phyloP scores from a whole-genome alignment of 805 yeast species.

The Scheffersomyces stipitis region DNA sequence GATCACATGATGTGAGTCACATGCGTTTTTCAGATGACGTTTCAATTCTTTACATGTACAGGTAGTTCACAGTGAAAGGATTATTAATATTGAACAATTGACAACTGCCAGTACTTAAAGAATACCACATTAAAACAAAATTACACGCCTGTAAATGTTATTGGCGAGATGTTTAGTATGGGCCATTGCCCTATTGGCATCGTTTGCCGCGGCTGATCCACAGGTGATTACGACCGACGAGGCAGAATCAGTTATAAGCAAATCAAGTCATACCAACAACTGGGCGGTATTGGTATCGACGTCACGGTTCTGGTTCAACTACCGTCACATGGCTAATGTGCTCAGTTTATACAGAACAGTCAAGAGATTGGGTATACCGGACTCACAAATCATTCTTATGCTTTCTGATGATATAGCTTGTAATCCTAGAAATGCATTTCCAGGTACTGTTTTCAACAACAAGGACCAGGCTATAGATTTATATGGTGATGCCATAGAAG shows the following conservation, averaged over 20 bases:
- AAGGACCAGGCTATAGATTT: constrained; percentile 89
- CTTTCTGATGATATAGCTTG: constrained; percentile 96
- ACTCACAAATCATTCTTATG: constrained; percentile 95
- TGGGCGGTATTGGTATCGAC: constrained; percentile 94
- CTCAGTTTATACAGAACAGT: constrained; percentile 93
- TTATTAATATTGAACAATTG: no score
- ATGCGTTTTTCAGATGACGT: no score
- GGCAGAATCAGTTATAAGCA: constrained; percentile 22
- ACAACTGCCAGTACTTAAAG: no score
- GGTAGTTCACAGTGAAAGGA: no score
- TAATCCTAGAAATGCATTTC: constrained; percentile 92
- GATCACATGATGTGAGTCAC: no score
- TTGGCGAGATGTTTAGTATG: neutral
- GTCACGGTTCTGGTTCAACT: constrained; percentile 97
- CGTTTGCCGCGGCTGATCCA: constrained; percentile 9
- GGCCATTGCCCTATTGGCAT: constrained; percentile 2
- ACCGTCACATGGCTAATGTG: constrained; percentile 96
- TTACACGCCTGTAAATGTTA: neutral
- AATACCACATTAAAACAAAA: no score
- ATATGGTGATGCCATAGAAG: constrained; percentile 93
- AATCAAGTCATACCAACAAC: constrained; percentile 58
- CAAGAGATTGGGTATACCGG: constrained; percentile 94
- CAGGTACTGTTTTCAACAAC: constrained; percentile 94
- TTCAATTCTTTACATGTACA: no score
- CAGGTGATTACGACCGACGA: constrained; percentile 14